Conservation (phyloP, 1,139 yeast species). For the Diutina rugosa region DNA sequence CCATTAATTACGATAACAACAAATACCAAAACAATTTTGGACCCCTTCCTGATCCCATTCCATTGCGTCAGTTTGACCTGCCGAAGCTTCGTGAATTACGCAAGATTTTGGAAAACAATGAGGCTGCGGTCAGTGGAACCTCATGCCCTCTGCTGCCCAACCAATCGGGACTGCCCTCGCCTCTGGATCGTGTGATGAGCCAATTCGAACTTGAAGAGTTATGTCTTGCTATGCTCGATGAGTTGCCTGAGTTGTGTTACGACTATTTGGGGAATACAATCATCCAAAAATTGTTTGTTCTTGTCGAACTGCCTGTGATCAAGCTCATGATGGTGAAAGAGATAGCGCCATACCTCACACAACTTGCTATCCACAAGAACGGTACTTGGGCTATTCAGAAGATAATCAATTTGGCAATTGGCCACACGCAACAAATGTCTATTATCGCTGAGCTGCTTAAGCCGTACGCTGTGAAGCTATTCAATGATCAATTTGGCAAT, state of each 20-base stretch:
- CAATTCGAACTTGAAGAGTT: conserved; percentile 65
- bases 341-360: conserved; percentile 72
- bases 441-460: conserved; percentile 59
- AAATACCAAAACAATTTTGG: conserved; percentile 41
- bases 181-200: conserved; percentile 8
- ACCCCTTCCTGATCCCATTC: conserved; percentile 54
- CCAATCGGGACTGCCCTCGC: background rate
- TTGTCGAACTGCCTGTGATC: conserved; percentile 50
- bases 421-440: conserved; percentile 50
- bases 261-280: conserved; percentile 95
- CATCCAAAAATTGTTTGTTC: conserved; percentile 78
- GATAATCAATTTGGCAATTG: conserved; percentile 62
- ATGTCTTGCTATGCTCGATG: conserved; percentile 76
- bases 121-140: conserved; percentile 9
- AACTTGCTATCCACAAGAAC: conserved; percentile 90
- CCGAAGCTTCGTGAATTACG: conserved; percentile 60
- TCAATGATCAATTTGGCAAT: conserved; percentile 94
- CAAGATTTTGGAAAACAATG: conserved; percentile 37
- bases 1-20: background rate
- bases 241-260: conserved; percentile 80
- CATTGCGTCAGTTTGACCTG: conserved; percentile 68
- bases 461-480: conserved; percentile 75
- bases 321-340: conserved; percentile 74
- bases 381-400: conserved; percentile 99
- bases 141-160: background rate